Evolutionary conservation across 805 yeast genomes (phyloP), one percentile per base, ranked within the genome.

Genomic region (Schwanniomyces vanrijiae): DNA sequence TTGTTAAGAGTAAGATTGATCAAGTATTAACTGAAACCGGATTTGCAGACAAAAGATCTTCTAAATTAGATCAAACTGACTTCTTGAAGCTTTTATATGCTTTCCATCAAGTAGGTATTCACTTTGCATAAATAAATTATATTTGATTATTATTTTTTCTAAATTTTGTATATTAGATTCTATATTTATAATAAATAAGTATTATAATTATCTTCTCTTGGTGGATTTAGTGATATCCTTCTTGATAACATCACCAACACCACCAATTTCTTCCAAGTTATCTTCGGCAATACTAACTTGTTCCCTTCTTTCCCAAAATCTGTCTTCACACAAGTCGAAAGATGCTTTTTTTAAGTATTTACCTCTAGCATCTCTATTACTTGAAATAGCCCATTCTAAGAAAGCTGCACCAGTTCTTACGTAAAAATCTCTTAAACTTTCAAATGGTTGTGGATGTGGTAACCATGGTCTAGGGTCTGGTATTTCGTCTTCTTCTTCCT

Each of bases 301-400:
- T 57, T 92, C 98, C 70, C 97, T 83, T 72, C 98, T 86, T 64
- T 92, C 98, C 98, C 98, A 92, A 94, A 96, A 92, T 71, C 99
- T 82, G 55, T 86, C 92, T 67, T 91, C 96, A 64, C 94, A 86
- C 50, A 92, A 69, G 52, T 90, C 97, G 62, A 92, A 92, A 0
- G 97, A 86, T 38, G 88, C 86, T 46, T 86, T 84, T 70, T 92
- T 91, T 65, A 92, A 77, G 59, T 88, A 85, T 64, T 92, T 92
- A 45, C 97, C 98, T 59, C 96, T 81, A 11, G 90, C 84, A 48
- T 87, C 91, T 55, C 87, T 78, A 56, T 90, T 87, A 61, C 85
- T 87, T 4, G 94, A 85, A 54, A 90, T 87, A 1, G 96, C 89
- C 97, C 98, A 92, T 62, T 90, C 90, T 56, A 92, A 76, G 68